Evolutionary conservation across 208 protist species (phyloP).

Genomic region (Paratrypanosoma confusum): DNA sequence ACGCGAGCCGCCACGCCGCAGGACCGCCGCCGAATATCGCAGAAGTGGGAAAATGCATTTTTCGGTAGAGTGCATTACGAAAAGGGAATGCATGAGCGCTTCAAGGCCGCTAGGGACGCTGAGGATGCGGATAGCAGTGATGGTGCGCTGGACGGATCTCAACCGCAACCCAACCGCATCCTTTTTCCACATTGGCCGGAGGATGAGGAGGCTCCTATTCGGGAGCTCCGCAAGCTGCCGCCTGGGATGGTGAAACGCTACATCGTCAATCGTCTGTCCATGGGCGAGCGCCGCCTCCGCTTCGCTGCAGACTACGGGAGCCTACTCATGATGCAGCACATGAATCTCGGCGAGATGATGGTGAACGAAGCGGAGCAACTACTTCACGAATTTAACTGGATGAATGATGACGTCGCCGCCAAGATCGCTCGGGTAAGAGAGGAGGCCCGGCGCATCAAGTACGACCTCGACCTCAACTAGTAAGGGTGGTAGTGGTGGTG

Average conservation of each 20-base stretch:
- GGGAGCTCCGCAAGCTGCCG: constrained; percentile 32
- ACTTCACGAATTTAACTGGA: constrained; percentile 56
- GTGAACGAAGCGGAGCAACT: constrained; percentile 56
- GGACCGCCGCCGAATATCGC: constrained; percentile 41
- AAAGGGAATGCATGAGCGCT: constrained; percentile 68
- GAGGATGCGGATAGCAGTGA: constrained; percentile 53
- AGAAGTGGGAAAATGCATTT: constrained; percentile 81
- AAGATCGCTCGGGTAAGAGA: constrained; percentile 44
- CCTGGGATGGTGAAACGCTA: constrained; percentile 45
- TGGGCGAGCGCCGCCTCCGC: constrained; percentile 65
- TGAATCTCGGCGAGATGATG: constrained; percentile 73
- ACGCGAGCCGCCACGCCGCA: constrained; percentile 32
- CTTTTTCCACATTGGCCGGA: constrained; percentile 57
- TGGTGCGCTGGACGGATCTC: constrained; percentile 1
- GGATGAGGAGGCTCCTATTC: constrained; percentile 54
- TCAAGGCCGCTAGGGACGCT: constrained; percentile 25
- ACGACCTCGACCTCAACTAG: constrained; percentile 78
- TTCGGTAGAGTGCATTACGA: constrained; percentile 76
- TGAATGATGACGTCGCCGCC: constrained; percentile 42
- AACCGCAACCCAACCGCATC: constrained; percentile 13
- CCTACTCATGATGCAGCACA: constrained; percentile 76
- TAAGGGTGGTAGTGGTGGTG: no score
- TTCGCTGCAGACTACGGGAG: constrained; percentile 71
- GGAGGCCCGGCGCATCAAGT: constrained; percentile 38
- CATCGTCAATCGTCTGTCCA: constrained; percentile 61